A percentile compares a stretch with the other conserved stretches of the same genome.
Evolutionary conservation across 768 basidiomycete species (phyloP).

Genomic region (Lentinula boryana): DNA sequence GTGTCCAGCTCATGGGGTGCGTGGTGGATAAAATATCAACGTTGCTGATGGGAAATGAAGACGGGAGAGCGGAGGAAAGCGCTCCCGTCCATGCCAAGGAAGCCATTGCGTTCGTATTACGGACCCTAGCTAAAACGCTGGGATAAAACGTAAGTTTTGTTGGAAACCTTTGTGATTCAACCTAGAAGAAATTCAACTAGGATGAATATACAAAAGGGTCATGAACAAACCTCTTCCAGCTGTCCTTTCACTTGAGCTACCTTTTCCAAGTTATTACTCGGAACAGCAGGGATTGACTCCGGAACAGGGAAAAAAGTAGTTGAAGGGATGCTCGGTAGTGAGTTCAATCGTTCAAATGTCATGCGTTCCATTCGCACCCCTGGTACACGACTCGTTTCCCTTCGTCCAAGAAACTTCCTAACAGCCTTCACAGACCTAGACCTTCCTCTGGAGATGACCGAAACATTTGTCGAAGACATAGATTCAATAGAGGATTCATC

Average conservation of each 20-base stretch:
- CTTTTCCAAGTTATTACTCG: background rate
- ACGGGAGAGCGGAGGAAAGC: conserved; percentile 2
- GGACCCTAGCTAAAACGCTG: background rate
- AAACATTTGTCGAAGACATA: background rate
- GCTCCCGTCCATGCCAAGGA: conserved; percentile 26
- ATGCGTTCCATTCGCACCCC: background rate
- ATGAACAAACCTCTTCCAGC: background rate
- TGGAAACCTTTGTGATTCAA: background rate
- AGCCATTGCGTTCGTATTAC: conserved; percentile 20
- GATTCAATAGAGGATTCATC: background rate
- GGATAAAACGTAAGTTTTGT: background rate
- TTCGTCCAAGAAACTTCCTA: background rate
- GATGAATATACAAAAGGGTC: background rate
- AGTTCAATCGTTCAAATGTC: background rate
- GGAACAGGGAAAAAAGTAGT: background rate
- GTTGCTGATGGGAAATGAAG: background rate
- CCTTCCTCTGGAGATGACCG: background rate
- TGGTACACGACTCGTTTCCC: background rate
- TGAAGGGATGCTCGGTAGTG: conserved; percentile 1
- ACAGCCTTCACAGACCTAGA: background rate
- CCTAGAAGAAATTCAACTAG: background rate
- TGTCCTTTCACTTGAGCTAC: background rate
- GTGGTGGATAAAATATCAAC: background rate
- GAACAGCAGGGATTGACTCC: background rate
- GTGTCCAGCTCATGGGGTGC: background rate